Conservation (phyloP, 1,284 basidiomycete species). For the Moesziomyces globuligerus region DNA sequence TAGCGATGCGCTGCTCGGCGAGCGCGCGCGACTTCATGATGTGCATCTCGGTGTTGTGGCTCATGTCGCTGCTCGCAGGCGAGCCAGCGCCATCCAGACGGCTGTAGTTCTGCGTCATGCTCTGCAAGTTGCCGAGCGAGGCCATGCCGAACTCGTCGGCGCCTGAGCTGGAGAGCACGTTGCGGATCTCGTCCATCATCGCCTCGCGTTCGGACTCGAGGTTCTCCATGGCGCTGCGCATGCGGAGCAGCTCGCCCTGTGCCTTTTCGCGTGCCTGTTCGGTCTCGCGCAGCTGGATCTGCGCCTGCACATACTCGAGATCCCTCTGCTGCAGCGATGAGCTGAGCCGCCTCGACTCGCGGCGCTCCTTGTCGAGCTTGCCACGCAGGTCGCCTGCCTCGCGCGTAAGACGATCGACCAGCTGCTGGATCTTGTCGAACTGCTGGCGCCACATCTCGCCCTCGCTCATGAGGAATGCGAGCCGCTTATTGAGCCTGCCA, state of each 20-base stretch:
- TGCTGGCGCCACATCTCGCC: conserved; percentile 86
- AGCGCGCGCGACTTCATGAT: conserved; percentile 57
- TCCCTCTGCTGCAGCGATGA: conserved; percentile 56
- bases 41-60: conserved; percentile 50
- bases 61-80: conserved; percentile 37
- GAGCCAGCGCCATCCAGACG: conserved; percentile 21
- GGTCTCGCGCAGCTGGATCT: conserved; percentile 58
- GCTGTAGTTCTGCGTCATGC: conserved; percentile 32
- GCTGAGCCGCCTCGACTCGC: conserved; percentile 82
- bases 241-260: conserved; percentile 48
- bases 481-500: conserved; percentile 71
- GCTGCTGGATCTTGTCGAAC: conserved; percentile 88
- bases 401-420: conserved; percentile 84
- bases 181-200: conserved; percentile 65
- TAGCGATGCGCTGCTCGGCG: conserved; percentile 59
- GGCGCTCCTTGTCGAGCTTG: conserved; percentile 87
- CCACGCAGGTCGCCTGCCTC: conserved; percentile 80
- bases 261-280: conserved; percentile 61
- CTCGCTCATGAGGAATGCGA: conserved; percentile 91
- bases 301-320: conserved; percentile 55
- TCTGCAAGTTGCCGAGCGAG: conserved; percentile 48
- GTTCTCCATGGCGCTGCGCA: conserved; percentile 59
- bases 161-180: conserved; percentile 41
- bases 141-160: conserved; percentile 44
- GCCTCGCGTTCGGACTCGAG: conserved; percentile 57